Evolutionary conservation across 2,329 filamentous ascomycete genomes (phyloP), one percentile per base, ranked within the genome.

Genomic region (Arthroderma uncinatum): DNA sequence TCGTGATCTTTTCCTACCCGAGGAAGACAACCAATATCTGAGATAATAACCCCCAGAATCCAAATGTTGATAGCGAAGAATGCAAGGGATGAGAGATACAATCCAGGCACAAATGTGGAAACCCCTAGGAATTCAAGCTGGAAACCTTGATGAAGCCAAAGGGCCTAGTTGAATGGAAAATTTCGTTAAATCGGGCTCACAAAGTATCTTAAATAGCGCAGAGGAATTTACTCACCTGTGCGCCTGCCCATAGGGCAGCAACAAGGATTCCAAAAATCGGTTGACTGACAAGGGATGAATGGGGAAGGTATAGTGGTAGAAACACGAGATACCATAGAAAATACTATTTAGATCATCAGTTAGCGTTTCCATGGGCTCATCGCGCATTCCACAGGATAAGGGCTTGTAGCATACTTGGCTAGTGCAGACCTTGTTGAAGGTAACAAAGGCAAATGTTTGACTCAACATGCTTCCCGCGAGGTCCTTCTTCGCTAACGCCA

Each of bases 361-460:
- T 47, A 34, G n/a, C 8, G 12, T 36, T 36, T 5, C 5, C 34
- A 36, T 12, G 12, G 8, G 9, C 34, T 36, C 34, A 53, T 54
- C 42, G 6, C 16, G 19, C 16, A 8, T 30, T 30, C 28, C 5
- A 12, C 34, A 12, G 8, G 6, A 3, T 36, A 19, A 42, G 34
- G 5, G 9, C 2, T 16, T 3, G 30, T 55, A 12, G 68, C 79
- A 62, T 80, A 93, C 89, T 80, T 97, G 92, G 67, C 90, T 95
- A 2, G 93, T 98, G 79, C 92, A 97, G 61, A 98, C 93, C 76
- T 98, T 98, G 75, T 98, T 98, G 65, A 97, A 97, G 0, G 90
- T 85, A 2, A 97, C 93, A 71, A 98, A 98, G 0, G 92, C 89
- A 73, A 96, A 95, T 0, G 93, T 97, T 73, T 98, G 93, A 2